phyloP scores from a whole-genome alignment of 352 stramenopile genomes.

The Pythium diclinum region DNA sequence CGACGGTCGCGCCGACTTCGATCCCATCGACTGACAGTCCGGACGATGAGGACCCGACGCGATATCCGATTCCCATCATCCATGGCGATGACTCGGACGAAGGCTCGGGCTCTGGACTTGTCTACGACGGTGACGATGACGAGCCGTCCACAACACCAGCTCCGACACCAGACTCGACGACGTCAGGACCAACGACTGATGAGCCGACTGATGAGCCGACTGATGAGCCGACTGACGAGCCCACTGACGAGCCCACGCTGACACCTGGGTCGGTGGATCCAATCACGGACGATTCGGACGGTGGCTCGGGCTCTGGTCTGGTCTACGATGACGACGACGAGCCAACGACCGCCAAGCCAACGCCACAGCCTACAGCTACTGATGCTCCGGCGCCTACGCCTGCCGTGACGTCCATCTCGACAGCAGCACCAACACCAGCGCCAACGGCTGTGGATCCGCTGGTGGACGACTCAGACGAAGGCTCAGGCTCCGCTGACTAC shows the following conservation, averaged over 20 bases:
- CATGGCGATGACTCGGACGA: background rate
- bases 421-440: background rate
- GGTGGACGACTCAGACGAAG: background rate
- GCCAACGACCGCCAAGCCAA: background rate
- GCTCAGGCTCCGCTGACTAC: background rate
- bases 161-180: background rate
- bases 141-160: background rate
- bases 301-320: background rate
- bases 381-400: background rate
- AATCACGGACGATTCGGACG: background rate
- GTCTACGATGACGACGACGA: background rate
- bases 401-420: background rate
- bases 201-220: background rate
- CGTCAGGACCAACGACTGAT: background rate
- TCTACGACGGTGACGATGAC: background rate
- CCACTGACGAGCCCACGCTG: background rate
- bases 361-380: too few species aligned
- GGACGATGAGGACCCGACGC: background rate
- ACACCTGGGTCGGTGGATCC: background rate
- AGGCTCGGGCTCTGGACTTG: background rate
- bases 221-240: background rate
- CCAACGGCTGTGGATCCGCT: background rate
- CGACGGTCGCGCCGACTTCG: background rate
- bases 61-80: background rate
- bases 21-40: background rate